These are phyloP conservation scores for Termitomyces sp. DNA, from an alignment of 768 basidiomycete species.

Conservation along the genomic window DNA sequence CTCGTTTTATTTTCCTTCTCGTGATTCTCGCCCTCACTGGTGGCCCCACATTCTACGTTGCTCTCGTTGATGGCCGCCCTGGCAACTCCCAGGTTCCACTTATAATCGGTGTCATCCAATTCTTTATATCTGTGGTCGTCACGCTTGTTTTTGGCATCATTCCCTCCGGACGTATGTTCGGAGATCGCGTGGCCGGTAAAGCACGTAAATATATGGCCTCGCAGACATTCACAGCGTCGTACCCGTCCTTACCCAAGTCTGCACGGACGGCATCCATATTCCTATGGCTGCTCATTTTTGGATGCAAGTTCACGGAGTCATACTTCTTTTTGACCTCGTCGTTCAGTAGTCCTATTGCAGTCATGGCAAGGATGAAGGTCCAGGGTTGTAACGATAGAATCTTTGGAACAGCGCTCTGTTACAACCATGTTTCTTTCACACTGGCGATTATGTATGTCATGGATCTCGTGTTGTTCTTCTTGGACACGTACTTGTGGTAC, in stretches of 20 bases:
- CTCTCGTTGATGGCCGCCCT: slow-evolving; percentile 67
- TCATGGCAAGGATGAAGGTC: slow-evolving; percentile 95
- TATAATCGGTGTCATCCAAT: slow-evolving; percentile 91
- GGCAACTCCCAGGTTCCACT: slow-evolving; percentile 66
- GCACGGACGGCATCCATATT: slow-evolving; percentile 80
- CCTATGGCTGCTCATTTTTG: slow-evolving; percentile 90
- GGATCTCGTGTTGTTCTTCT: slow-evolving; percentile 96
- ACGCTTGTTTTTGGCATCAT: slow-evolving; percentile 83
- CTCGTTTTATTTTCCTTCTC: slow-evolving; percentile 87
- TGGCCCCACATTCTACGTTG: slow-evolving; percentile 93
- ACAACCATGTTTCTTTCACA: slow-evolving; percentile 91
- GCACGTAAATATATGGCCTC: slow-evolving; percentile 98
- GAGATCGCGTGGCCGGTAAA: slow-evolving; percentile 95
- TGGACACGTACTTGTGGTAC: slow-evolving; percentile 99
- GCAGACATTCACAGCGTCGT: slow-evolving; percentile 98
- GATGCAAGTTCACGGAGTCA: slow-evolving; percentile 95
- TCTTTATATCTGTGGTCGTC: slow-evolving; percentile 82
- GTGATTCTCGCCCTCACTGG: slow-evolving; percentile 89
- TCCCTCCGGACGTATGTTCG: slow-evolving; percentile 97
- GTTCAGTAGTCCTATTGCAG: slow-evolving; percentile 93
- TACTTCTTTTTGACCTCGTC: slow-evolving; percentile 98
- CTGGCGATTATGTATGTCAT: slow-evolving; percentile 98
- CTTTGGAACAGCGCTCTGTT: slow-evolving; percentile 77
- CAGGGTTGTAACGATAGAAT: slow-evolving; percentile 83
- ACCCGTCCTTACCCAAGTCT: slow-evolving; percentile 67